Base-by-base conservation (phyloP, 2,329 filamentous ascomycete species). In the Fusarium incarnatum region DNA sequence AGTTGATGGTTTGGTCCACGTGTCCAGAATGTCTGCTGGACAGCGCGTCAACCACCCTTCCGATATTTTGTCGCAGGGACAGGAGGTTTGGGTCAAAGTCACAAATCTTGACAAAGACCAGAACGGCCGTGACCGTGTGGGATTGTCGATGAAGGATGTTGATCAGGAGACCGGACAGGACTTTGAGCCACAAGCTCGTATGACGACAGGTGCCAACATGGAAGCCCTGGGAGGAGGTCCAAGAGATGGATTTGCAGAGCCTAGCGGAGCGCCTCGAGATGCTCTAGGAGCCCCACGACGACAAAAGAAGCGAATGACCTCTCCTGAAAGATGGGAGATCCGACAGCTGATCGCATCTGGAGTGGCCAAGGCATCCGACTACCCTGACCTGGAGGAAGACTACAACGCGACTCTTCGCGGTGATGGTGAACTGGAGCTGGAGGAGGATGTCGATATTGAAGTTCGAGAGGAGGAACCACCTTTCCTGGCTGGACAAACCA, bases 361-460 rank as follows among this genome's bases (percentile, higher is more conserved):
- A 47, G 95, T 97, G 11, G 92, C 94, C 20, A 97, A 96, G 74
- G 94, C 94, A 1, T 92, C 93, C 0, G 95, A 98, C 73, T 98
- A 97, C 77, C 96, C 96, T 1, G 95, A 98, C 69, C 87, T 98
- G 28, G 93, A 98, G 72, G 94, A 98, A 73, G 94, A 98, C 60
- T 97, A 97, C 78, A 91, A 97, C 68, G 92, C 93, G 18, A 94
- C 94, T 0, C 83, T 98, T 27, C 92, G 91, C 27, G 95, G 94
- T 18, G 93, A 97, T 71, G 93, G 91, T 18, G 91, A 93, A 56
- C 91, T 98, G 79, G 94, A 98, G 77, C 87, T 98, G 69, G 96
- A 99, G 78, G 93, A 98, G 79, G 96, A 99, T 77, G 89, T 99
- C 7, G 96, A 99, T 75, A 99, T 99, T 68, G 96, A 99, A 80